A percentile compares a stretch with the other conserved stretches of the same genome.
phyloP scores from a whole-genome alignment of 805 yeast genomes.

The Naumovozyma baii region DNA sequence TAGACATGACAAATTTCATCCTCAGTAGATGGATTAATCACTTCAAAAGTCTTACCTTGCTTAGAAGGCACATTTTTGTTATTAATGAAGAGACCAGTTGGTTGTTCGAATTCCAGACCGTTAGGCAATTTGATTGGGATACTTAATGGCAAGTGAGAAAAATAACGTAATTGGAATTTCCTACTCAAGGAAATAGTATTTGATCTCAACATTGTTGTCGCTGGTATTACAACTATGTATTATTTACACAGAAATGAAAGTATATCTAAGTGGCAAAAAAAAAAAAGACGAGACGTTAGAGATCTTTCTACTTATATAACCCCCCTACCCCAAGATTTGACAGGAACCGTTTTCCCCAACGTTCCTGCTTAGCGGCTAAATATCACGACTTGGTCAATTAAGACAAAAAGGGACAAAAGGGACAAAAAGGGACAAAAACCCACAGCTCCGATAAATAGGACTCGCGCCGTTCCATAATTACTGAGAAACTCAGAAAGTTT shows the following conservation, averaged over 20 bases:
- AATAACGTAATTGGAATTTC: conserved; percentile 10
- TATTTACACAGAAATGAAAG: too few species aligned
- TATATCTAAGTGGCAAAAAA: too few species aligned
- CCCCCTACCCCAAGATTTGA: too few species aligned
- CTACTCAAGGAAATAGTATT: conserved; percentile 1
- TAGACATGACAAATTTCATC: conserved; percentile 57
- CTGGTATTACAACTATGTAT: not conserved
- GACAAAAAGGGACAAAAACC: not conserved
- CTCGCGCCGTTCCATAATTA: too few species aligned
- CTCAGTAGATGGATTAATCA: conserved; percentile 60
- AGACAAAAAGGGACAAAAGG: not conserved
- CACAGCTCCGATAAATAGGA: too few species aligned
- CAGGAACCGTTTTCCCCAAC: too few species aligned
- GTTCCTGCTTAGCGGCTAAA: too few species aligned
- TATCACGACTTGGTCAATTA: too few species aligned
- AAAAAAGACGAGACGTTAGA: too few species aligned
- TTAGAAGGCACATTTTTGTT: conserved; percentile 58
- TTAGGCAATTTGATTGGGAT: conserved; percentile 55
- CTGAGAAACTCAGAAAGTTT: too few species aligned
- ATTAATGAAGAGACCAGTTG: conserved; percentile 70
- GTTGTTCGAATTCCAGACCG: conserved; percentile 62
- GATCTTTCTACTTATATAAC: too few species aligned
- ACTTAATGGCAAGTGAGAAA: conserved; percentile 33
- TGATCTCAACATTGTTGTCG: not conserved
- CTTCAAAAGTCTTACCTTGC: conserved; percentile 51